Base-by-base conservation (phyloP, 768 basidiomycete genomes). In the Suillus subluteus region DNA sequence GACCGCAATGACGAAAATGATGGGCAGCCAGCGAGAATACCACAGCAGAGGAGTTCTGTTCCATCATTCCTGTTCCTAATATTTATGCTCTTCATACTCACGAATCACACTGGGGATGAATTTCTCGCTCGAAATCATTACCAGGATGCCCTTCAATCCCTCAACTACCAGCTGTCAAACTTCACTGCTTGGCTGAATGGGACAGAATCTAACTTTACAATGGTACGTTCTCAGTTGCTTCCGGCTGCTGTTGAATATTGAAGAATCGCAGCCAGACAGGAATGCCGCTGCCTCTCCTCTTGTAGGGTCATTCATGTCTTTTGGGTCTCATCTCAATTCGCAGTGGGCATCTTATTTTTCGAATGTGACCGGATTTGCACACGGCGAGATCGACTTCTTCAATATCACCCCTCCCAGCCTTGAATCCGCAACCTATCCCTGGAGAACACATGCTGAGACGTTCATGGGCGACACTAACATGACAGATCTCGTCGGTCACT, bases 301-400 rank as follows among this genome's bases (percentile, higher is more conserved):
- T 43, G 76, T 89, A 37, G 79, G 84, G 26, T 74, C 78, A 32
- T 83, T 91, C 66, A 70, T 86, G 46, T 76, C 86, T 2, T 74
- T 79, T 59, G 84, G 84, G 6, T 76, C 74, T 5, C 71, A 72
- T 44, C 75, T 90, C 5, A 82, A 87, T 68, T 82, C 85, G 5
- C 67, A 71, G 23, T 64, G 71, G 43, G 80, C 79, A 26, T 89
- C 92, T 1, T 94, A 92, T 73, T 91, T 88, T 70, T 75, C 81
- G 5, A 95, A 95, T 73, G 82, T 91, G 54, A 93, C 93, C 18
- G 94, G 93, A 8, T 94, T 91, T 74, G 83, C 92, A 66, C 88
- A 88, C 63, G 91, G 91, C 4, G 79, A 86, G 54, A 76, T 87
- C 16, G 79, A 80, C 46, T 86, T 86, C 71, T 82, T 87, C 72